These are phyloP conservation scores for Trichoderma brevicompactum DNA, from an alignment of 2,329 filamentous ascomycete species.

Conservation along the genomic window DNA sequence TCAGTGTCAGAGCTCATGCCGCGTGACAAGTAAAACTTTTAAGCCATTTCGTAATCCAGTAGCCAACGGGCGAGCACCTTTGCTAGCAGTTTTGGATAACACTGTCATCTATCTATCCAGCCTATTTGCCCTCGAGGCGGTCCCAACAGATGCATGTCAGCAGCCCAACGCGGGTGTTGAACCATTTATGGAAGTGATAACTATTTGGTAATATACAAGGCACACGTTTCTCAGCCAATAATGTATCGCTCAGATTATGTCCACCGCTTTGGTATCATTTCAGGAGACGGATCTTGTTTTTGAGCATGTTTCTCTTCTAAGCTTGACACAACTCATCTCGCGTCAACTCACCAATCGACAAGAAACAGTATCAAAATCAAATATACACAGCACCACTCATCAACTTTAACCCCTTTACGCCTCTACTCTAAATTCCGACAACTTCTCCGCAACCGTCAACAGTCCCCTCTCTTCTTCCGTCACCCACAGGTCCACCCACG, in stretches of 20 bases:
- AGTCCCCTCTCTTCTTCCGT: slow-evolving; percentile 41
- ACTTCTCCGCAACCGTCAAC: slow-evolving; percentile 37
- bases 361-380: background rate
- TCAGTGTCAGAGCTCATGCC: background rate
- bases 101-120: too few species aligned
- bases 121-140: too few species aligned
- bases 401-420: background rate
- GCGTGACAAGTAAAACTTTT: background rate
- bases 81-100: too few species aligned
- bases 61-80: too few species aligned
- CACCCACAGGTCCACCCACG: slow-evolving; percentile 49
- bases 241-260: background rate
- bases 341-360: background rate
- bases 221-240: background rate
- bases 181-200: too few species aligned
- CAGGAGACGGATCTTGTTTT: background rate
- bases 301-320: background rate
- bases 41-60: too few species aligned
- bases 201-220: too few species aligned
- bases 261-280: background rate
- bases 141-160: too few species aligned
- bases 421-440: slow-evolving; percentile 34
- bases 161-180: too few species aligned
- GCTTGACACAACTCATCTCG: background rate
- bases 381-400: background rate